Percentiles rank a stretch among this genome's conserved stretches.
Evolutionary conservation across 345 rosid genomes (phyloP).

Genomic region (Heritiera littoralis): DNA sequence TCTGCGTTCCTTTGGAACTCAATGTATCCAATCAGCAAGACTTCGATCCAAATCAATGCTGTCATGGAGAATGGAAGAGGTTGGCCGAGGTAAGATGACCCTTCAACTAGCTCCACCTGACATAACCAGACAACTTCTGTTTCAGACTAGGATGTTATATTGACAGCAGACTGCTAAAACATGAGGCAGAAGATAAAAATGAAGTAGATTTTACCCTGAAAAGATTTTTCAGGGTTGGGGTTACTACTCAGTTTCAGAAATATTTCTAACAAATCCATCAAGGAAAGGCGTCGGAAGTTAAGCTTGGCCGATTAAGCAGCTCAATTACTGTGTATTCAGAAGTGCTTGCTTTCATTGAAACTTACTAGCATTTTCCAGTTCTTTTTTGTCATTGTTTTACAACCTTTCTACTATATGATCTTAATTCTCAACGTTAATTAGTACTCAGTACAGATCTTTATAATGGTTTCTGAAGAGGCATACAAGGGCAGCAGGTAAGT

Average conservation of each 20-base stretch:
- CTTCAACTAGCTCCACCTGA: slow-evolving; percentile 90
- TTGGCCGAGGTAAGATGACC: slow-evolving; percentile 90
- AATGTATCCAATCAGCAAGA: slow-evolving; percentile 76
- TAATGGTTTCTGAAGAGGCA: too few relatives aligned
- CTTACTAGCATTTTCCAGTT: too few relatives aligned
- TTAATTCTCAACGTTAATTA: too few relatives aligned
- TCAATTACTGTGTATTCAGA: too few relatives aligned
- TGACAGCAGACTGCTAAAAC: too few relatives aligned
- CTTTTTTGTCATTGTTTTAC: too few relatives aligned
- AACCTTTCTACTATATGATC: not conserved
- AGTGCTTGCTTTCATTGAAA: too few relatives aligned
- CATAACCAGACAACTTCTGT: not conserved
- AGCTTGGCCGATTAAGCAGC: not conserved
- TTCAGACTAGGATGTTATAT: too few relatives aligned
- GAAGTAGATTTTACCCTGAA: not conserved
- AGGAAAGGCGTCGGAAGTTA: not conserved
- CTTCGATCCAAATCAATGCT: slow-evolving; percentile 85
- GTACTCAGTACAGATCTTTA: too few relatives aligned
- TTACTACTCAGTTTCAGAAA: too few relatives aligned
- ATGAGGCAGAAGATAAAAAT: too few relatives aligned
- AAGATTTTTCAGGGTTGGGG: not conserved
- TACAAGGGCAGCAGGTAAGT: not conserved
- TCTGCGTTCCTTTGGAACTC: slow-evolving; percentile 94
- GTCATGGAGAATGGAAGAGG: slow-evolving; percentile 91
- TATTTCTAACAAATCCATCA: too few relatives aligned